Percentiles rank a stretch among this genome's conserved stretches.
Conservation (phyloP, 208 protist species). For the Leishmania aethiopica region DNA sequence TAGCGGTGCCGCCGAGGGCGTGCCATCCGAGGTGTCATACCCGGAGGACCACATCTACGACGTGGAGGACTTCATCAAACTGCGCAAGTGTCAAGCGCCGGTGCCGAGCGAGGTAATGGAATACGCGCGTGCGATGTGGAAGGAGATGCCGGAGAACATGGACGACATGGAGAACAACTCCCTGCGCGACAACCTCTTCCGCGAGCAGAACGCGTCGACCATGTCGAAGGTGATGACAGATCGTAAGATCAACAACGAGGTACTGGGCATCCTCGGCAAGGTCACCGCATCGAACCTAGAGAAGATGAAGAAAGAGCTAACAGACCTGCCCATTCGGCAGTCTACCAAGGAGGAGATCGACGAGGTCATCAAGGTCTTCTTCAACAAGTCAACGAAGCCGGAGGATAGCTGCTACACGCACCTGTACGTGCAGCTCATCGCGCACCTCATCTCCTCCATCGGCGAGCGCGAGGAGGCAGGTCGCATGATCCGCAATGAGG, state of each 20-base stretch:
- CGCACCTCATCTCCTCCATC: conserved; percentile 69
- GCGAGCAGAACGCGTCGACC: conserved; percentile 53
- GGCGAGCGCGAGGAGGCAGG: conserved; percentile 70
- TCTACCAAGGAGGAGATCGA: conserved; percentile 84
- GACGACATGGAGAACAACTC: conserved; percentile 62
- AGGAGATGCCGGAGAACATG: conserved; percentile 78
- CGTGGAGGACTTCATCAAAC: conserved; percentile 52
- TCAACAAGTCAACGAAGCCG: conserved; percentile 83
- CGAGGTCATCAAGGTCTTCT: conserved; percentile 85
- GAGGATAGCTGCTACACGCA: conserved; percentile 77
- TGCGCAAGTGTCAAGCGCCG: conserved; percentile 40
- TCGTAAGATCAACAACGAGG: conserved; percentile 86
- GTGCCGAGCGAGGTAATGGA: conserved; percentile 48
- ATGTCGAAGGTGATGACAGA: conserved; percentile 71
- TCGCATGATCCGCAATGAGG: conserved; percentile 64
- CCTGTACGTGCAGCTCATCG: conserved; percentile 83
- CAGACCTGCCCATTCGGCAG: conserved; percentile 80
- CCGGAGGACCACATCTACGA: conserved; percentile 75
- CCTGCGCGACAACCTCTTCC: conserved; percentile 75
- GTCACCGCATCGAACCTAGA: conserved; percentile 74
- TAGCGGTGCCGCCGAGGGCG: conserved; percentile 1
- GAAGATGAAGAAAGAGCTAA: conserved; percentile 77
- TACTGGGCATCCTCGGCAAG: conserved; percentile 84
- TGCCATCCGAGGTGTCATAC: conserved; percentile 32
- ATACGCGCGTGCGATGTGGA: conserved; percentile 71